Base-by-base conservation (phyloP, 2,329 filamentous ascomycete genomes). In the Alternaria novae-zelandiae region DNA sequence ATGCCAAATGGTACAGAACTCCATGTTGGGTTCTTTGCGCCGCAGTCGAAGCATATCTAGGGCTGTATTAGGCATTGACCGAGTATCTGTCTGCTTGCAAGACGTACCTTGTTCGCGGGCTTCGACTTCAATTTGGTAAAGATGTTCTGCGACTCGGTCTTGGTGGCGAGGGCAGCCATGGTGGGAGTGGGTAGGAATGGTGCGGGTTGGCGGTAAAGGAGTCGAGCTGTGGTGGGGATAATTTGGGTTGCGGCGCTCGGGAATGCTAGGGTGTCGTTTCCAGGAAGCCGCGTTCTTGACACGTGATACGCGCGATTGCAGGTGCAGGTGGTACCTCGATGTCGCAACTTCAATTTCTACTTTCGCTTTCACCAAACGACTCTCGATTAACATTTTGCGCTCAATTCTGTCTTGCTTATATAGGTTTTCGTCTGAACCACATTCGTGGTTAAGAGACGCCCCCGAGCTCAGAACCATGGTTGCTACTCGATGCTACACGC, bases 11-110 rank as follows among this genome's bases (percentile, higher is more conserved):
- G 94, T 30, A 97, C 94, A 7, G 95, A 98, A 8, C 94, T 97
- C 96, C 96, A 99, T 63, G 96, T 98, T 66, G 96, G 96, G 79
- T 97, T 97, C 84, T 98, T 98, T 76, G 94, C 91, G 79, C 92
- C 90, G 83, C 96, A 99, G 84, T 99, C 96, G 83, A 99, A 99
- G 87, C 96, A 99, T 85, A 97, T 89, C 94, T 97, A 68, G 57
- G 75, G 56, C 25, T 45, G 61, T 53, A 65, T 76, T 69, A 79
- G 72, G 63, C 45, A 59, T 60, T 49, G 59, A 63, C 68, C 66
- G 65, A 68, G 64, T 68, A 68, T 57, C 63, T 64, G 64, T 59
- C 58, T 66, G 23, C 32, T 56, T 20, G 23, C n/a, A 44, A 56
- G 47, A 57, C 85, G 76, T 83, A 96, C 94, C 88, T 96, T 97